Base-by-base conservation (phyloP, 1,284 basidiomycete species). In the Schizopora paradoxa region DNA sequence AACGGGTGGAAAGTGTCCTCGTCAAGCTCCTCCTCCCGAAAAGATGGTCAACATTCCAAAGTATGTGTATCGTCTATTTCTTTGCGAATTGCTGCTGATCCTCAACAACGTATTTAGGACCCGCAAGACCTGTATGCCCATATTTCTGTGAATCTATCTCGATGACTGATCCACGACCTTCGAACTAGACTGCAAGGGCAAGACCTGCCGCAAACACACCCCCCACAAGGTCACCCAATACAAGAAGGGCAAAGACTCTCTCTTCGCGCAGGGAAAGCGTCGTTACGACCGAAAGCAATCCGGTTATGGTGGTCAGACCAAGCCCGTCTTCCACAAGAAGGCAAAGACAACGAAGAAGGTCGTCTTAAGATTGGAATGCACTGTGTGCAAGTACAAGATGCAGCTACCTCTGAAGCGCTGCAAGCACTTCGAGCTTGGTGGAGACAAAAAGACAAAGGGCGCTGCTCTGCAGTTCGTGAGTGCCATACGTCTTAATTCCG, bases 291-390 rank as follows among this genome's bases (percentile, higher is more conserved):
- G 90, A 62, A 97, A 96, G 80, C 93, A 96, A 73, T 88, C 86
- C 64, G 95, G 95, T 77, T 99, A 98, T 76, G 95, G 95, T 89
- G 95, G 95, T 78, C 94, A 97, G 79, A 99, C 95, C 56, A 99
- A 99, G 81, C 95, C 96, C 58, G 94, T 98, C 70, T 98, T 98
- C 87, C 95, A 98, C 89, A 98, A 94, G 79, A 95, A 93, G 84
- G 89, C 89, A 51, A 91, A 92, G 79, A 92, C 91, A 58, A 98
- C 95, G 57, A 99, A 98, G 89, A 99, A 99, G 81, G 92, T 98
- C 59, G 95, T 98, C 47, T 78, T 99, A 56, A 86, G 94, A 69
- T 74, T 98, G 64, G 95, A 99, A 72, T 99, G 95, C 81, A 96
- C 92, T 47, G 78, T 83, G 42, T 99, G 95, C 89, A 99, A 99